These are phyloP conservation scores for Pholiota adiposa DNA, from an alignment of 1,284 basidiomycete genomes.

Conservation along the genomic window DNA sequence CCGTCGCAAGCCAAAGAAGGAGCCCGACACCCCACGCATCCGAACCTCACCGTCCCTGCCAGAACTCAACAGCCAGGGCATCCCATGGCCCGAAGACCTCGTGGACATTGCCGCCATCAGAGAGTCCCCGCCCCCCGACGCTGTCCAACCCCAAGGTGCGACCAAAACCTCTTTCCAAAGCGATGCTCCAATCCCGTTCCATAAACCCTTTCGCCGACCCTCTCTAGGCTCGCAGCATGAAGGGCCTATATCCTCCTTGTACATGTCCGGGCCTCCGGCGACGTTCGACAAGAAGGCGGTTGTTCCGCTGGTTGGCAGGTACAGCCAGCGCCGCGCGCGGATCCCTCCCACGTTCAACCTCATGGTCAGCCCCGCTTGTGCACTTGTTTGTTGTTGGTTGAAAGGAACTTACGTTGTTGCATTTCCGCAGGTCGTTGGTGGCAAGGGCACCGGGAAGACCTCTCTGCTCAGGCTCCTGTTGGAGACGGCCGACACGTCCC, in stretches of 20 bases:
- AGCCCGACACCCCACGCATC: constrained; percentile 49
- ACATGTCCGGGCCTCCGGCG: constrained; percentile 65
- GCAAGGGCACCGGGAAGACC: constrained; percentile 80
- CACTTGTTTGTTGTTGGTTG: background rate
- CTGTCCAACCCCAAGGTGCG: constrained; percentile 58
- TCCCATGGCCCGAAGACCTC: constrained; percentile 80
- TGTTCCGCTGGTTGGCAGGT: constrained; percentile 44
- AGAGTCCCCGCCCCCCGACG: constrained; percentile 42
- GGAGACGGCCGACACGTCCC: constrained; percentile 78
- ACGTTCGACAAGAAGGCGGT: constrained; percentile 55
- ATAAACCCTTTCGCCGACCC: constrained; percentile 71
- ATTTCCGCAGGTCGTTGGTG: constrained; percentile 68
- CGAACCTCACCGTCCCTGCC: constrained; percentile 76
- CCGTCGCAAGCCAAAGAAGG: constrained; percentile 69
- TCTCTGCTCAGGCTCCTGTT: constrained; percentile 70
- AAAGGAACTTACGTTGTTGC: background rate
- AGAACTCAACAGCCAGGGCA: constrained; percentile 68
- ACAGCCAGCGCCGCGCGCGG: constrained; percentile 61
- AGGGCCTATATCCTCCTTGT: constrained; percentile 66
- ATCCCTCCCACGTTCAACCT: constrained; percentile 81
- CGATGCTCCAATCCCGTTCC: constrained; percentile 67
- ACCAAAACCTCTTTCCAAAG: constrained; percentile 63
- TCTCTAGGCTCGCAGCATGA: constrained; percentile 41
- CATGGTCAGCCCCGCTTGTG: constrained; percentile 54
- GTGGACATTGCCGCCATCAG: constrained; percentile 70